Percentiles rank a stretch among this genome's conserved stretches.
Evolutionary conservation across 371 early-diverging fungal genomes (phyloP).

Genomic region (Saksenaea vasiformis): DNA sequence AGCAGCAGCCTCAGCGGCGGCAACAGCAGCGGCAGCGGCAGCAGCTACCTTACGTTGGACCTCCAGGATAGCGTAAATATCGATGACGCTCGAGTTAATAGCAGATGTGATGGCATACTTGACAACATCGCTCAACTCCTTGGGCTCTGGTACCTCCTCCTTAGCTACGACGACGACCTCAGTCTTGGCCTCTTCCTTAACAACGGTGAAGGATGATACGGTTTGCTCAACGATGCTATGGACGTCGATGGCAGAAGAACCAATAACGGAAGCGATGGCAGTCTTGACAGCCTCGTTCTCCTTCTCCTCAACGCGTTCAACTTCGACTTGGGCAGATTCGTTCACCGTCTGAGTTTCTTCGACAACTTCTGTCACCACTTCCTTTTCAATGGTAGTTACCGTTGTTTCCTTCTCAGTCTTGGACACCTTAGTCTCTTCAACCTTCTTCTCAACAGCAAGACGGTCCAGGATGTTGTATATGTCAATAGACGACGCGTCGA

Average conservation of each 20-base stretch:
- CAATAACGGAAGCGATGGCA: conserved; percentile 14
- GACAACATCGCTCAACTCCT: background rate
- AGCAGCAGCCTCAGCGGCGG: conserved; percentile 4
- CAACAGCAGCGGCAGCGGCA: conserved; percentile 7
- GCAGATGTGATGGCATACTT: background rate
- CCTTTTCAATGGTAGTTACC: background rate
- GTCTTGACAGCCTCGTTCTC: conserved; percentile 8
- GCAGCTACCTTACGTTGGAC: conserved; percentile 2
- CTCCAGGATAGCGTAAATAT: conserved; percentile 17
- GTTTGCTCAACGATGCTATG: background rate
- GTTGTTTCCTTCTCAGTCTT: no score
- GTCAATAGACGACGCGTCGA: conserved; percentile 26
- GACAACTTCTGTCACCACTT: background rate
- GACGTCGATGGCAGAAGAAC: background rate
- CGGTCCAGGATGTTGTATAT: conserved; percentile 25
- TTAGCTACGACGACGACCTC: background rate
- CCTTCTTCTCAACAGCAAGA: background rate
- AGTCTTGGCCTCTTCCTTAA: background rate
- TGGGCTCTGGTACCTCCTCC: background rate
- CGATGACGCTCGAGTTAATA: background rate
- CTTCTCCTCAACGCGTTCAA: conserved; percentile 8
- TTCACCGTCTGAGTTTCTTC: background rate
- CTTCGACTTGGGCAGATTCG: background rate
- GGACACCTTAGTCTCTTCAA: conserved; percentile 1
- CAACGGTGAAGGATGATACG: background rate